A percentile compares a stretch with the other conserved stretches of the same genome.
phyloP scores from a whole-genome alignment of 441 rosid species.

The Viola pubescens region DNA sequence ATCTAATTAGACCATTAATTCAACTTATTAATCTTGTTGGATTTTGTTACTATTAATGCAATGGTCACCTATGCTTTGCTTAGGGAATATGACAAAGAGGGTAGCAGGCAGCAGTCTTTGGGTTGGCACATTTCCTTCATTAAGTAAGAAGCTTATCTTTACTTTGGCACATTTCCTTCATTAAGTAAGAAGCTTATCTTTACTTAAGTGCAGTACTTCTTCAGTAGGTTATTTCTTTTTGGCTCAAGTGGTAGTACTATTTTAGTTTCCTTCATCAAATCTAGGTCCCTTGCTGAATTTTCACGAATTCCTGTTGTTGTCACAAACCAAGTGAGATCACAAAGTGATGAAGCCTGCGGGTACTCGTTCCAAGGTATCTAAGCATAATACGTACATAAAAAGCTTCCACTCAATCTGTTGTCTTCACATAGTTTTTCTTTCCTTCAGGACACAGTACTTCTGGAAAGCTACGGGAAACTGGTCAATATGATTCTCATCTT shows the following conservation, averaged over 20 bases:
- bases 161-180: conserved; percentile 10
- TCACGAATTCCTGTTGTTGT: conserved; percentile 76
- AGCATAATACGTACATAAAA: conserved; percentile 12
- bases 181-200: conserved; percentile 46
- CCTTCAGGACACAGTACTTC: conserved; percentile 35
- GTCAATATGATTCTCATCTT: conserved; percentile 52
- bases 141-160: conserved; percentile 41
- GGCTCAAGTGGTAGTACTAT: conserved; percentile 8
- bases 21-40: not conserved
- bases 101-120: conserved; percentile 45
- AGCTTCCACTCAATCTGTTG: conserved; percentile 8
- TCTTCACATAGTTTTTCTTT: conserved; percentile 9
- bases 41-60: conserved; percentile 8
- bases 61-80: conserved; percentile 13
- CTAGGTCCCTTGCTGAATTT: conserved; percentile 82
- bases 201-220: not conserved
- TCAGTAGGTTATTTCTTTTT: conserved; percentile 8
- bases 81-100: conserved; percentile 53
- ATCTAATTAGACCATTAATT: no score
- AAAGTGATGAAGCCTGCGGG: conserved; percentile 38
- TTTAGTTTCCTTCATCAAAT: conserved; percentile 7
- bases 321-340: conserved; percentile 92
- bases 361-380: conserved; percentile 66
- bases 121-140: conserved; percentile 83
- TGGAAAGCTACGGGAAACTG: conserved; percentile 24